Evolutionary conservation across 2,329 filamentous ascomycete species (phyloP).

Genomic region (Xylaria sp.): DNA sequence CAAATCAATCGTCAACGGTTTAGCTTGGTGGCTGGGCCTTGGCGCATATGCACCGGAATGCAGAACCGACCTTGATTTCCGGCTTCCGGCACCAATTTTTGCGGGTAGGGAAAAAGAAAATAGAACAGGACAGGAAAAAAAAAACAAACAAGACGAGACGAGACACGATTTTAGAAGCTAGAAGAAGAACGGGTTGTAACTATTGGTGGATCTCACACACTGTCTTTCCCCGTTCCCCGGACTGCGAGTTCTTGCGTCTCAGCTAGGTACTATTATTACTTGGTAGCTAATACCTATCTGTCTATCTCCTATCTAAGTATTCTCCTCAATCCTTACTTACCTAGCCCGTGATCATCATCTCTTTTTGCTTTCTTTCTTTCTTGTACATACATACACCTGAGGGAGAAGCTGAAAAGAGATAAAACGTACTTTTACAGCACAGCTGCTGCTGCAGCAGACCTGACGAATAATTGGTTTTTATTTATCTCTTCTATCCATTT

Average conservation of each 20-base stretch:
- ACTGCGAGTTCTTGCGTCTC: slow-evolving; percentile 23
- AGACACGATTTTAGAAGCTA: background rate
- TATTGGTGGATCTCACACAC: background rate
- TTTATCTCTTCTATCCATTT: background rate
- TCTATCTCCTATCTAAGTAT: background rate
- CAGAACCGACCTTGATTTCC: slow-evolving; percentile 35
- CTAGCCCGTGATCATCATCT: background rate
- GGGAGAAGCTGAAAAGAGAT: slow-evolving; percentile 20
- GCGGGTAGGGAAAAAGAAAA: background rate
- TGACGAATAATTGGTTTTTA: slow-evolving; percentile 12
- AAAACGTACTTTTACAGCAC: slow-evolving; percentile 15
- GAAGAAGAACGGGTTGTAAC: background rate
- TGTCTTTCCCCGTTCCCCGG: slow-evolving; percentile 14
- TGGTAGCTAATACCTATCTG: background rate
- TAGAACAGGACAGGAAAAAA: background rate
- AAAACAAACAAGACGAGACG: slow-evolving; percentile 14
- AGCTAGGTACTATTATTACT: slow-evolving; percentile 5
- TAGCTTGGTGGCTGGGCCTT: slow-evolving; percentile 28
- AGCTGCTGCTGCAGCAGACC: slow-evolving; percentile 4
- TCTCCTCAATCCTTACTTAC: background rate
- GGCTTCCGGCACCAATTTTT: slow-evolving; percentile 33
- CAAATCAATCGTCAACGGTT: slow-evolving; percentile 22
- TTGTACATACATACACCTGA: slow-evolving; percentile 4
- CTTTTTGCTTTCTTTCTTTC: background rate
- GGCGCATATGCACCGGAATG: slow-evolving; percentile 39